Evolutionary conservation across 2,329 filamentous ascomycete genomes (phyloP).

Genomic region (Ceratocystis colombiana): DNA sequence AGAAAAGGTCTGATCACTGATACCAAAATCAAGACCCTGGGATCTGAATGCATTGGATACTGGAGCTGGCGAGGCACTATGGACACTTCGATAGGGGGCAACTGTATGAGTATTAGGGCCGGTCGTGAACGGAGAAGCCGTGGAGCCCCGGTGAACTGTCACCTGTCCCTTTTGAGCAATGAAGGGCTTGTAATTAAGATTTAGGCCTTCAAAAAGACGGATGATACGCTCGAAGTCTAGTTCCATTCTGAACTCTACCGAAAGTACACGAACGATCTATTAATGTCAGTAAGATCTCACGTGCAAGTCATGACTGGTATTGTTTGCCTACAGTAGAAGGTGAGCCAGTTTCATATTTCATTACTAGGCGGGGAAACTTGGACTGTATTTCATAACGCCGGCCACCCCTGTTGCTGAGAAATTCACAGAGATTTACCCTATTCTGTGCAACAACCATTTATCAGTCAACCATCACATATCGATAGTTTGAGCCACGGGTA

Average conservation of each 20-base stretch:
- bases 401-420: conserved; percentile 3
- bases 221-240: conserved; percentile 20
- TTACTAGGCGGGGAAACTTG: conserved; percentile 20
- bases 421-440: conserved; percentile 20
- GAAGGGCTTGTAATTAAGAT: conserved; percentile 21
- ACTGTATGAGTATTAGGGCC: neutral
- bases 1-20: conserved; percentile 2
- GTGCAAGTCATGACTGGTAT: neutral
- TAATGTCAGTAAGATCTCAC: neutral
- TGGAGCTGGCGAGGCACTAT: conserved; percentile 23
- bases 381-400: conserved; percentile 24
- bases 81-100: conserved; percentile 13
- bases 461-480: neutral
- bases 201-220: conserved; percentile 20
- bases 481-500: neutral
- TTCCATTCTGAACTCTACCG: conserved; percentile 21
- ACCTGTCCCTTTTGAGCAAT: conserved; percentile 13
- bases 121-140: conserved; percentile 19
- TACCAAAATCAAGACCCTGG: conserved; percentile 6
- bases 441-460: conserved; percentile 1
- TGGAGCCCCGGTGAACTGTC: conserved; percentile 17
- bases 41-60: conserved; percentile 13
- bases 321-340: conserved; percentile 16
- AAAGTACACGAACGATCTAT: conserved; percentile 22
- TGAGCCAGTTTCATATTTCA: conserved; percentile 21